Base-by-base conservation (phyloP, 768 basidiomycete species). In the Tylopilus intermedius region DNA sequence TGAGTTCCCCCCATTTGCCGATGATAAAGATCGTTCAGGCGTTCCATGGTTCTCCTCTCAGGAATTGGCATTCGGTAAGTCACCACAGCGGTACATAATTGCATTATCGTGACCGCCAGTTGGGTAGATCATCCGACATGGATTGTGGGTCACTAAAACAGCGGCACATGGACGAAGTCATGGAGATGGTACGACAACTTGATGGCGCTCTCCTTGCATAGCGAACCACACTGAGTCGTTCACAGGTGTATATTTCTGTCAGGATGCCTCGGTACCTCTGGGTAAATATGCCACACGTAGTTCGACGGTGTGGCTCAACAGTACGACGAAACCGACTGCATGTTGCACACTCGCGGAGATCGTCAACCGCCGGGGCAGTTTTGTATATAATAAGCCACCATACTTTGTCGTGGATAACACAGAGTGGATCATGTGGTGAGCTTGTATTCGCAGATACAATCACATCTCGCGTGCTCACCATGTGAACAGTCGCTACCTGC, bases 391-490 rank as follows among this genome's bases (percentile, higher is more conserved):
- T 39, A 77, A 79, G 0, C 78, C 79, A 6, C 33, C 47, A 62
- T 80, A 81, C 53, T 85, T 87, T 4, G 76, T 87, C 37, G 76
- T 88, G 35, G 66, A 77, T 18, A 71, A 86, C 50, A 83, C 83
- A 1, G 75, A 81, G 39, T 88, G 86, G 85, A 84, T 87, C 48
- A 74, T 85, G 63, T 84, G 83, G 83, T 82, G 58, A 41, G 79
- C 27, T 45, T 27, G 21, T 18, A 3, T 42, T 18, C 5, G 41
- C 15, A 22, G 18, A 4, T 6, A 13, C 30, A 10, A 18, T 14
- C 30, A 6, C 39, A 2, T 14, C 21, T 35, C 13, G 4, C 7
- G 8, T 7, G 27, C 47, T 49, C 26, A 49, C 45, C 29, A 3
- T 22, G 40, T 50, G 5, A 47, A 30, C 47, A 84, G 81, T 57